Conservation (phyloP, 148 eudicot genomes). For the Vaccinium myrtillus region DNA sequence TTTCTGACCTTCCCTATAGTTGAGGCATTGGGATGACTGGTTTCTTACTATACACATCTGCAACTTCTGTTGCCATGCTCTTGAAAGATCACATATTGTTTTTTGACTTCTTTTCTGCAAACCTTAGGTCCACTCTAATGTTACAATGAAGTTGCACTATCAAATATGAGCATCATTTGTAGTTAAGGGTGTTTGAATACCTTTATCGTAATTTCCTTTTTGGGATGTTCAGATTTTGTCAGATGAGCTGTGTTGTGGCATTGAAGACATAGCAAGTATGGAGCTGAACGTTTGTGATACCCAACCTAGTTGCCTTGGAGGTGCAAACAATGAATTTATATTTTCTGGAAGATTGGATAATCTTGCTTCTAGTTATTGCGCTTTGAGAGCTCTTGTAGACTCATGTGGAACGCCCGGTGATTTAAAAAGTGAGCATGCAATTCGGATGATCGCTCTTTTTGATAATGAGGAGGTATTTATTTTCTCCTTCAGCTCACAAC, state of each 20-base stretch:
- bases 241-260: slow-evolving; percentile 69
- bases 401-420: slow-evolving; percentile 61
- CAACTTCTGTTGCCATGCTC: background rate
- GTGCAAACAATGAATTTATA: slow-evolving; percentile 87
- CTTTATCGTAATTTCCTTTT: background rate
- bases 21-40: slow-evolving; percentile 6
- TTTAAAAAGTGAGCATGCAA: slow-evolving; percentile 69
- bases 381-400: slow-evolving; percentile 89
- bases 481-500: background rate
- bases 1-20: background rate
- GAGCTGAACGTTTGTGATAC: slow-evolving; percentile 95
- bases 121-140: background rate
- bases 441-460: slow-evolving; percentile 89
- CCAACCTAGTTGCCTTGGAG: slow-evolving; percentile 95
- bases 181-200: background rate
- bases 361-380: slow-evolving; percentile 96
- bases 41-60: background rate
- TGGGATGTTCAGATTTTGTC: slow-evolving; percentile 62
- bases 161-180: background rate
- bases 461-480: slow-evolving; percentile 88
- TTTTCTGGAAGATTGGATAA: slow-evolving; percentile 98
- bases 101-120: background rate
- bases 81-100: background rate
- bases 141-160: background rate
- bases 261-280: slow-evolving; percentile 68